Evolutionary conservation across 2,329 filamentous ascomycete genomes (phyloP).

Genomic region (Paecilomyces sp.): DNA sequence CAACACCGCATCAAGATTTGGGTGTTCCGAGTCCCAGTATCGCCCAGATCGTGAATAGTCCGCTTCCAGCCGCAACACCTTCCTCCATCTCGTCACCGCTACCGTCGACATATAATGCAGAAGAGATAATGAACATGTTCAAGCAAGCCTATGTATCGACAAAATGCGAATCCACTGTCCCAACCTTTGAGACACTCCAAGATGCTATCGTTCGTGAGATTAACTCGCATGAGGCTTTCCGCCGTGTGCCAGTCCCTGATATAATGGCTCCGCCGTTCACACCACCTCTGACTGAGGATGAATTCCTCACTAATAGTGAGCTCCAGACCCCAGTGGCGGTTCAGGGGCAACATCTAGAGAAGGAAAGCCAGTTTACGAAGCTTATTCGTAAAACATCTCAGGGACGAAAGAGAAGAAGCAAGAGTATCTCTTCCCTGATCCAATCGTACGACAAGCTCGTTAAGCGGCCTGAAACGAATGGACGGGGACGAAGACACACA

Average conservation of each 20-base stretch:
- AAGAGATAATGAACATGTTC: conserved; percentile 37
- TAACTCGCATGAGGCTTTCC: conserved; percentile 38
- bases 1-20: conserved; percentile 21
- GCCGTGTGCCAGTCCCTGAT: conserved; percentile 22
- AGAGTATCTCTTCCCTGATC: conserved; percentile 17
- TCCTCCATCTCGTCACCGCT: conserved; percentile 15
- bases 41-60: conserved; percentile 36
- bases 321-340: conserved; percentile 5
- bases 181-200: conserved; percentile 34
- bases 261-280: conserved; percentile 24
- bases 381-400: conserved; percentile 24
- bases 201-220: conserved; percentile 38
- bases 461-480: conserved; percentile 12
- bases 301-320: conserved; percentile 12
- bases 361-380: conserved; percentile 23
- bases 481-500: conserved; percentile 29
- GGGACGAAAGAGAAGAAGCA: conserved; percentile 14
- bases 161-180: conserved; percentile 20
- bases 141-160: conserved; percentile 28
- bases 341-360: conserved; percentile 12
- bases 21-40: conserved; percentile 26
- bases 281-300: conserved; percentile 17
- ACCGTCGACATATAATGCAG: conserved; percentile 23
- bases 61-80: conserved; percentile 22
- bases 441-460: conserved; percentile 13